Conservation (phyloP, 2,329 filamentous ascomycete genomes). For the Colletotrichum caudatum region DNA sequence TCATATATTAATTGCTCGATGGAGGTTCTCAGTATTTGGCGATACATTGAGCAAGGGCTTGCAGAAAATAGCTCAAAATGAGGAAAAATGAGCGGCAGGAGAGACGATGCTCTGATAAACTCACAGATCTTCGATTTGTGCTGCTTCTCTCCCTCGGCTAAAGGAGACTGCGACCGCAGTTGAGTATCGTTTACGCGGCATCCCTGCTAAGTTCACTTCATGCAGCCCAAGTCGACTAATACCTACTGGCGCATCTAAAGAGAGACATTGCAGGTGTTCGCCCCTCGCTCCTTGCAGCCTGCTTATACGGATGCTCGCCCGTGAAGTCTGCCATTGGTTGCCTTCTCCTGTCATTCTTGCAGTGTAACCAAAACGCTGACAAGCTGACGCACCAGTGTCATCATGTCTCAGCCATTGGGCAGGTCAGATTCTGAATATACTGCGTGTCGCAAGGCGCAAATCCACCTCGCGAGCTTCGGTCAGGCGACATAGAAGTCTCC, state of each 20-base stretch:
- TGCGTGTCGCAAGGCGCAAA: not conserved
- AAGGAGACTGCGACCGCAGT: not conserved
- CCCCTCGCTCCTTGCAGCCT: slow-evolving; percentile 3
- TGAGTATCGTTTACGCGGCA: slow-evolving; percentile 6
- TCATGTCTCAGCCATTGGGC: not conserved
- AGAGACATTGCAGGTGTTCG: not conserved
- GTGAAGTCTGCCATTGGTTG: not conserved
- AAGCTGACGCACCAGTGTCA: not conserved
- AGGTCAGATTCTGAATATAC: not conserved
- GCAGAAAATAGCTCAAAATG: not conserved
- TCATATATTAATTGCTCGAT: too few species aligned
- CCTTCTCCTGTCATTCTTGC: not conserved
- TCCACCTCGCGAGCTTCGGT: not conserved
- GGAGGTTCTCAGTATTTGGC: too few species aligned
- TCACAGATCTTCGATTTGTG: not conserved
- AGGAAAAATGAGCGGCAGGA: not conserved
- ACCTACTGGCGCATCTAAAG: not conserved
- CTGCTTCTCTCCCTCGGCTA: not conserved
- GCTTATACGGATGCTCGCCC: not conserved
- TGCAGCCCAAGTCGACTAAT: not conserved
- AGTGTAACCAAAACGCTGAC: not conserved
- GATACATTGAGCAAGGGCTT: not conserved
- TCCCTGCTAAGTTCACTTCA: slow-evolving; percentile 2
- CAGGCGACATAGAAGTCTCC: not conserved
- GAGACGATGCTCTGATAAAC: not conserved